Conservation (phyloP, 2,329 filamentous ascomycete species). For the Cercospora nicotianae region DNA sequence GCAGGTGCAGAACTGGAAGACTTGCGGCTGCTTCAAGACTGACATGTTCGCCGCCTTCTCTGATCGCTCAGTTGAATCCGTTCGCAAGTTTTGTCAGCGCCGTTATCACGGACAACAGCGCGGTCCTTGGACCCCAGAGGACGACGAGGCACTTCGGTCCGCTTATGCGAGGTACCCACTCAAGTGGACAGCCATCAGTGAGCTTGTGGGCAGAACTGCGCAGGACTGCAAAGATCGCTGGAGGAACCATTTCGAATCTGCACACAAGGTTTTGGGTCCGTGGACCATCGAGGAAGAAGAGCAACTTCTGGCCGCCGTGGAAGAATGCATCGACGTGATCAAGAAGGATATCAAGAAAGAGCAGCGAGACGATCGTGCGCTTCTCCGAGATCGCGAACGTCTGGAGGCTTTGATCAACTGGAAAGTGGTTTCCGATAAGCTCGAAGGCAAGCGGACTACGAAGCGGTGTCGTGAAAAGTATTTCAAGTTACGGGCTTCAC, state of each 20-base stretch:
- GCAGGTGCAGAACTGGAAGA: slow-evolving; percentile 33
- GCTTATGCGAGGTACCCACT: slow-evolving; percentile 52
- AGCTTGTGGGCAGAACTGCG: slow-evolving; percentile 62
- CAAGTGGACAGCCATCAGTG: slow-evolving; percentile 63
- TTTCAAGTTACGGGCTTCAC: slow-evolving; percentile 51
- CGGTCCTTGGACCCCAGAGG: slow-evolving; percentile 59
- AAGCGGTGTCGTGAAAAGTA: slow-evolving; percentile 70
- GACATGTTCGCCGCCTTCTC: slow-evolving; percentile 35
- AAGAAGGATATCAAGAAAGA: slow-evolving; percentile 43
- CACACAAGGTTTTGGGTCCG: slow-evolving; percentile 52
- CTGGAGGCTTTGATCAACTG: slow-evolving; percentile 64
- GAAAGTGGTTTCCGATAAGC: slow-evolving; percentile 61
- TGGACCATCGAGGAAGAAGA: slow-evolving; percentile 65
- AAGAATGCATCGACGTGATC: slow-evolving; percentile 54
- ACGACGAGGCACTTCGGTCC: slow-evolving; percentile 56
- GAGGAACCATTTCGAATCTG: slow-evolving; percentile 64
- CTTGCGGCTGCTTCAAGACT: slow-evolving; percentile 36
- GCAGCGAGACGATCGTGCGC: slow-evolving; percentile 36
- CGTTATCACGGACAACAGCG: slow-evolving; percentile 65
- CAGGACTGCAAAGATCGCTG: slow-evolving; percentile 70
- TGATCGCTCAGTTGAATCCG: slow-evolving; percentile 36
- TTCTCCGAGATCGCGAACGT: slow-evolving; percentile 40
- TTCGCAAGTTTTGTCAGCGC: slow-evolving; percentile 55
- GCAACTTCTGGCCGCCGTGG: slow-evolving; percentile 54
- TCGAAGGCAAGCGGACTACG: slow-evolving; percentile 62